Conservation (phyloP, 2,329 filamentous ascomycete species). For the Cordyceps farinosa region DNA sequence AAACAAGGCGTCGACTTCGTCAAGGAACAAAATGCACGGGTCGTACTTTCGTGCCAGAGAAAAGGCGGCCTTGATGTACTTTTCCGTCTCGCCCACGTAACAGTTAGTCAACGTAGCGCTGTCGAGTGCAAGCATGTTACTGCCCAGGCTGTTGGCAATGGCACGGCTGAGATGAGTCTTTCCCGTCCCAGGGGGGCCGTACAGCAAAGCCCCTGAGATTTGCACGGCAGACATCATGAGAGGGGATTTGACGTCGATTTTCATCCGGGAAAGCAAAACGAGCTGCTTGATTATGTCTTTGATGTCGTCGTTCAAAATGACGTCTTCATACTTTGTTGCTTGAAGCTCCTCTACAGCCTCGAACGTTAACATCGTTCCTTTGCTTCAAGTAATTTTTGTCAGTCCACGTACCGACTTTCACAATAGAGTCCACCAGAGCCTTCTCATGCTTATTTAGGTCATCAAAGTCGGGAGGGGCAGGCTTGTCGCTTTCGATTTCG, state of each 20-base stretch:
- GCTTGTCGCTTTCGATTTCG: background rate
- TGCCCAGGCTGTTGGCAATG: conserved; percentile 22
- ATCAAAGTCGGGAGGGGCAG: too few species aligned
- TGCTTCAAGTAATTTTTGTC: background rate
- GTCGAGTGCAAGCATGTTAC: conserved; percentile 25
- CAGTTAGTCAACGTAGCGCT: conserved; percentile 20
- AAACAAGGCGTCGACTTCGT: conserved; percentile 20
- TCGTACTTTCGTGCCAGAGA: conserved; percentile 24
- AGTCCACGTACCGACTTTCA: background rate
- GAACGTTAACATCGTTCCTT: background rate
- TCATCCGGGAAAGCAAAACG: background rate
- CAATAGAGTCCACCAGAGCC: background rate
- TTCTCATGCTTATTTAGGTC: background rate
- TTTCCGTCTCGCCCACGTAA: conserved; percentile 27
- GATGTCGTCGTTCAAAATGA: background rate
- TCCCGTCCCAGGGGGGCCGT: conserved; percentile 30
- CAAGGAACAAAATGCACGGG: conserved; percentile 27
- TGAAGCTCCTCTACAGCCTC: background rate
- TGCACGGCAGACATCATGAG: background rate
- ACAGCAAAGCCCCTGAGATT: conserved; percentile 26
- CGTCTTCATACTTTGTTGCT: background rate
- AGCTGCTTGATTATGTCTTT: conserved; percentile 9
- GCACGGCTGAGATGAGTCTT: conserved; percentile 27
- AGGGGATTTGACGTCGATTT: background rate
- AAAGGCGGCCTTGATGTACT: conserved; percentile 28